phyloP scores from a whole-genome alignment of 1,284 basidiomycete genomes.

The Ustilago crameri region DNA sequence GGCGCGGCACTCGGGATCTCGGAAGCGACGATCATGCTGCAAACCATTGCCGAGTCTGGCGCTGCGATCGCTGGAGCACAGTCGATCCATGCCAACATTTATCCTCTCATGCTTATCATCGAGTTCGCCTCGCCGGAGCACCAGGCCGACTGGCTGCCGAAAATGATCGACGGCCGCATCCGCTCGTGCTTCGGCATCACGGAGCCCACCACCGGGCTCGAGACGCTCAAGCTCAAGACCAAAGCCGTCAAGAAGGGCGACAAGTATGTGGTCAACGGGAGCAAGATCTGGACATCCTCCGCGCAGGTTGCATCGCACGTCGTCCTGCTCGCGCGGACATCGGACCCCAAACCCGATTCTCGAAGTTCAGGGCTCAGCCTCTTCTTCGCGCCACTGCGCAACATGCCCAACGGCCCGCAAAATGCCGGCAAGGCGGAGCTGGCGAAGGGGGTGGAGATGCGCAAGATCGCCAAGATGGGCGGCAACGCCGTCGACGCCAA shows the following conservation, averaged over 20 bases:
- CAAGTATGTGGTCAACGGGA: slow-evolving; percentile 63
- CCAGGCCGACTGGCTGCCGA: slow-evolving; percentile 64
- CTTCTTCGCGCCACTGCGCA: slow-evolving; percentile 51
- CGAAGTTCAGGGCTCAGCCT: slow-evolving; percentile 58
- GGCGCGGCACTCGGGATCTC: slow-evolving; percentile 68
- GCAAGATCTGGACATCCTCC: slow-evolving; percentile 64
- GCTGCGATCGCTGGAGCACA: slow-evolving; percentile 52
- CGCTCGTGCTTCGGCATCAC: slow-evolving; percentile 69
- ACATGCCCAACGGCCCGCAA: slow-evolving; percentile 32
- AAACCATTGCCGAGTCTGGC: slow-evolving; percentile 69
- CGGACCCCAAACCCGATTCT: slow-evolving; percentile 49
- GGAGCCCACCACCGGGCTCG: slow-evolving; percentile 67
- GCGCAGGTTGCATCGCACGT: slow-evolving; percentile 65
- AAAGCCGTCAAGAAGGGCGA: slow-evolving; percentile 50
- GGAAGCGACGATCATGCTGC: slow-evolving; percentile 69
- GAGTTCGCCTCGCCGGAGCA: slow-evolving; percentile 55
- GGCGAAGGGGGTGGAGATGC: slow-evolving; percentile 57
- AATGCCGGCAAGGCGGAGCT: slow-evolving; percentile 22
- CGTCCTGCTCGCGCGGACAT: slow-evolving; percentile 68
- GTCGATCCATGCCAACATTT: slow-evolving; percentile 58
- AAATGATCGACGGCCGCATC: slow-evolving; percentile 66
- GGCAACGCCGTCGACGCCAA: slow-evolving; percentile 69
- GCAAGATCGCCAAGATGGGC: slow-evolving; percentile 69
- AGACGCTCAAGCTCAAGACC: slow-evolving; percentile 67
- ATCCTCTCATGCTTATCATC: slow-evolving; percentile 55